Percentiles rank a stretch among this genome's conserved stretches.
These are phyloP conservation scores for Emergomyces pasteurianus DNA, from an alignment of 2,329 filamentous ascomycete species.

Conservation along the genomic window DNA sequence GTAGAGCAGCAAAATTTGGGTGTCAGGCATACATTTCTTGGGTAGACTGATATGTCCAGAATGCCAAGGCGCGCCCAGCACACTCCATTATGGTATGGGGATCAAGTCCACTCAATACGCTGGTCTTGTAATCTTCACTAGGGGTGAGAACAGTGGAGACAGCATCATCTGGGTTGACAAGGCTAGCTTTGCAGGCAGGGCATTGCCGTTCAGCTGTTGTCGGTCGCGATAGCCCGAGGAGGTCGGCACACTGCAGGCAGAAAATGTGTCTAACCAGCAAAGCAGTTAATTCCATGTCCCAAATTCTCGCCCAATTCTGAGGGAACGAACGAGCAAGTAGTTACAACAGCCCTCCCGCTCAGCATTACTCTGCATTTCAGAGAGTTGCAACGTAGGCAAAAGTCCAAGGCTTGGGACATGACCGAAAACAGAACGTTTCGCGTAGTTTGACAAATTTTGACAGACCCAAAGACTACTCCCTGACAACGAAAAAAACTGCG, in stretches of 20 bases:
- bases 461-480: not conserved
- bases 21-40: constrained; percentile 59
- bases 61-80: constrained; percentile 63
- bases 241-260: constrained; percentile 61
- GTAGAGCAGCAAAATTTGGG: not conserved
- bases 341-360: constrained; percentile 63
- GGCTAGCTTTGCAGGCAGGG: constrained; percentile 60
- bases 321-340: constrained; percentile 63
- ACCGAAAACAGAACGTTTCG: not conserved
- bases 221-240: constrained; percentile 48
- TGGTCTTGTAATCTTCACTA: constrained; percentile 81
- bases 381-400: constrained; percentile 64
- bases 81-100: constrained; percentile 80
- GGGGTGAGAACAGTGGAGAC: constrained; percentile 61
- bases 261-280: constrained; percentile 61
- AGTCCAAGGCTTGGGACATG: constrained; percentile 49
- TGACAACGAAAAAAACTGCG: not conserved
- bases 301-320: constrained; percentile 4
- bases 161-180: constrained; percentile 63
- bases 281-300: constrained; percentile 6
- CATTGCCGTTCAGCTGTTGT: constrained; percentile 48
- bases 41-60: constrained; percentile 74
- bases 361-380: constrained; percentile 63
- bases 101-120: constrained; percentile 67
- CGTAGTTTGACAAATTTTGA: not conserved